These are phyloP conservation scores for Dryadomyces quercus-mongolicae DNA, from an alignment of 2,329 filamentous ascomycete species.

Conservation along the genomic window DNA sequence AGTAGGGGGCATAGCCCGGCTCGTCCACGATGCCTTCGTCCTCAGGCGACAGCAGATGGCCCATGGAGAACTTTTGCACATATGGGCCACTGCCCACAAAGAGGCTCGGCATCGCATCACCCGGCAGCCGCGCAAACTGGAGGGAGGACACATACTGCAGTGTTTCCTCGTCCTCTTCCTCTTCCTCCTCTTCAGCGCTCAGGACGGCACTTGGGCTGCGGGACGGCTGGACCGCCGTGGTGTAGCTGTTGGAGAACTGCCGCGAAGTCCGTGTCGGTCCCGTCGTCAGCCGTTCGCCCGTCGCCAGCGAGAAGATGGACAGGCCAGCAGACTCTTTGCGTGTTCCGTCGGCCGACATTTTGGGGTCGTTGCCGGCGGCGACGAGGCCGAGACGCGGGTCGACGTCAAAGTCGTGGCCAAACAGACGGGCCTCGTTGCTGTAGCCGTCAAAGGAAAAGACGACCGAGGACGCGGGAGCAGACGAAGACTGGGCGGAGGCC, in stretches of 20 bases:
- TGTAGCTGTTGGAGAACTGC: neutral
- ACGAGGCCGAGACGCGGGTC: conserved; percentile 36
- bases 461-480: conserved; percentile 18
- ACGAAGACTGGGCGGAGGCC: no score
- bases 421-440: conserved; percentile 28
- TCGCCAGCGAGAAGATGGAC: conserved; percentile 34
- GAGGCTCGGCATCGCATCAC: conserved; percentile 32
- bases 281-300: conserved; percentile 25
- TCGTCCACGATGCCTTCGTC: neutral
- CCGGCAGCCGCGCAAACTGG: conserved; percentile 31
- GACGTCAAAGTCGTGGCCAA: conserved; percentile 34
- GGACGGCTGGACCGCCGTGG: neutral
- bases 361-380: conserved; percentile 29
- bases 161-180: neutral
- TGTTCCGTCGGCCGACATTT: no score
- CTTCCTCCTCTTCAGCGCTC: neutral
- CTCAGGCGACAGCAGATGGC: conserved; percentile 4
- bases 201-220: neutral
- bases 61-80: conserved; percentile 34
- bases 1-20: neutral
- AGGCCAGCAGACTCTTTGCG: conserved; percentile 33
- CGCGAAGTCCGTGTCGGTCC: neutral
- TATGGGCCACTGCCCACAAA: conserved; percentile 27
- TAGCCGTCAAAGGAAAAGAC: conserved; percentile 37
- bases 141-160: conserved; percentile 23